phyloP scores from a whole-genome alignment of 441 rosid species.

The Syzygium malaccense region DNA sequence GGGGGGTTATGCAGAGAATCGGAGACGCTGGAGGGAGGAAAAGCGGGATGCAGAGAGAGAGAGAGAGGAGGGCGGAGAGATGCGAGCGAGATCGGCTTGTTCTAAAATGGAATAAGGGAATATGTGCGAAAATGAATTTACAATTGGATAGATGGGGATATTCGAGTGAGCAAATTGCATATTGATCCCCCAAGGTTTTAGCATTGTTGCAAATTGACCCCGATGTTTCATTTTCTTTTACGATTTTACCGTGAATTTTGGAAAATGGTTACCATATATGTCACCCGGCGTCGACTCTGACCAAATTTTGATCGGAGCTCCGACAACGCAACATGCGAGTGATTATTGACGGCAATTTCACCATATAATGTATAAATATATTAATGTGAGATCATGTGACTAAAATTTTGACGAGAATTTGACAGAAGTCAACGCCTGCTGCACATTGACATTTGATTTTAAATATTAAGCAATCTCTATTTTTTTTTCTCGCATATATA shows the following conservation, averaged over 20 bases:
- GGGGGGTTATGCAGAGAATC: background rate
- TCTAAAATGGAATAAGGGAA: background rate
- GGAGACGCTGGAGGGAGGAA: background rate
- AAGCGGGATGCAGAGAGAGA: background rate
- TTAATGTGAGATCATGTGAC: no score
- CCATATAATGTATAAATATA: background rate
- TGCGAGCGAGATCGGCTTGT: background rate
- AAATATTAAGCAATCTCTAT: background rate
- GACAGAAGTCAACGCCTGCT: background rate
- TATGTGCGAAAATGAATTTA: background rate
- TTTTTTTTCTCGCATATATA: background rate
- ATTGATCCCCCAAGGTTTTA: background rate
- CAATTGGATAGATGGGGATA: background rate
- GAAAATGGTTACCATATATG: background rate
- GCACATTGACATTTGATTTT: background rate
- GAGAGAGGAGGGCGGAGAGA: background rate
- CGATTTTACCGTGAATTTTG: background rate
- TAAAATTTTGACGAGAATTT: background rate
- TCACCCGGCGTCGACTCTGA: background rate
- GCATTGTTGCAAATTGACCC: background rate
- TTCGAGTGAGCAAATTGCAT: background rate
- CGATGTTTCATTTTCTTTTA: background rate
- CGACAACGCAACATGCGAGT: background rate
- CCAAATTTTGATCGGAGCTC: background rate
- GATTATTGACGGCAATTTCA: background rate